Conservation (phyloP, 1,284 basidiomycete species). For the Moesziomyces globuligerus region DNA sequence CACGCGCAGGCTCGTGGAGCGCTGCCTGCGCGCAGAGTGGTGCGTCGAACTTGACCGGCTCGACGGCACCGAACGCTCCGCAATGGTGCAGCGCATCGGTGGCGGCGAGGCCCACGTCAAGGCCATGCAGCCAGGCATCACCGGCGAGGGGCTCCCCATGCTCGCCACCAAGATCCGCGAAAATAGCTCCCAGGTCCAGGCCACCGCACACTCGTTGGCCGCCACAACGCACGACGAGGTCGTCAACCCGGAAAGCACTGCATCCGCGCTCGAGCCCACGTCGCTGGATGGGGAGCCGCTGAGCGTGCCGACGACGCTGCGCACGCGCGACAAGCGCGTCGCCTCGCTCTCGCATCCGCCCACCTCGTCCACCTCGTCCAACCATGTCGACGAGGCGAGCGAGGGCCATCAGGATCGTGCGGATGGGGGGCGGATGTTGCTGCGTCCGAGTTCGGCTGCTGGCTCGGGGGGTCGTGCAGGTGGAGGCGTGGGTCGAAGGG, state of each 20-base stretch:
- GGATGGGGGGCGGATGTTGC: background rate
- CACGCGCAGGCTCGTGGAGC: conserved; percentile 88
- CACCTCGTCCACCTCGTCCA: too few species aligned
- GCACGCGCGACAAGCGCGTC: conserved; percentile 40
- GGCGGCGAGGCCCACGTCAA: conserved; percentile 46
- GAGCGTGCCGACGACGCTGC: conserved; percentile 17
- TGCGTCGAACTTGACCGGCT: conserved; percentile 70
- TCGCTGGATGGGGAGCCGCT: conserved; percentile 8
- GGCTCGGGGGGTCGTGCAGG: conserved; percentile 2
- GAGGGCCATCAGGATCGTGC: too few species aligned
- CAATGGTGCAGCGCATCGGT: conserved; percentile 41
- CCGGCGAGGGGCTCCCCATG: conserved; percentile 42
- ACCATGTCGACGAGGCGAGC: too few species aligned
- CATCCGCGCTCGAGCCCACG: conserved; percentile 7
- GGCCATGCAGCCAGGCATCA: conserved; percentile 34
- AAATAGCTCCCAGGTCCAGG: conserved; percentile 15
- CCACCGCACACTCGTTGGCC: conserved; percentile 24
- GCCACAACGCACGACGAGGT: conserved; percentile 24
- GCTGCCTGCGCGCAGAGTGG: conserved; percentile 88
- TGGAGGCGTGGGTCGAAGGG: conserved; percentile 4
- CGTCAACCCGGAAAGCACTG: conserved; percentile 7
- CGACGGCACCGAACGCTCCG: conserved; percentile 35
- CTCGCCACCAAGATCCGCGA: conserved; percentile 29
- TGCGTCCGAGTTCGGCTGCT: conserved; percentile 27
- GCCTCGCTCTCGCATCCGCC: conserved; percentile 42